Percentiles rank a stretch among this genome's conserved stretches.
Conservation (phyloP, 176 grass and related monocot species). For the bread wheat (Triticum aestivum) region DNA sequence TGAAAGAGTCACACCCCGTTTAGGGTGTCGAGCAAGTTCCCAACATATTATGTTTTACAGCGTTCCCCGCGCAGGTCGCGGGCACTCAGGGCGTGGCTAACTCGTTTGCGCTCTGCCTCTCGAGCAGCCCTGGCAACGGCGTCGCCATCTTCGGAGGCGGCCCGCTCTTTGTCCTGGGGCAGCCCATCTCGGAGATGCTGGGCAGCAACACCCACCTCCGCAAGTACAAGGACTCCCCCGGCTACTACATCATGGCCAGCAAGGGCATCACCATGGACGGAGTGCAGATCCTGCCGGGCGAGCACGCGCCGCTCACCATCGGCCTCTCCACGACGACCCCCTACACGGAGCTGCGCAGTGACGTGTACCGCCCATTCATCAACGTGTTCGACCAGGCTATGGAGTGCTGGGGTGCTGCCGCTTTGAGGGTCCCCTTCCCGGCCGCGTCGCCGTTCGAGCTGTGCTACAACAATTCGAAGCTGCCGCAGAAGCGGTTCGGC, state of each 20-base stretch:
- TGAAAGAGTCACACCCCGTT: too few species aligned
- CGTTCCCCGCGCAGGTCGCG: slow-evolving; percentile 47
- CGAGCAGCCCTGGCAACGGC: slow-evolving; percentile 25
- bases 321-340: slow-evolving; percentile 22
- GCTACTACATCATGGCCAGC: slow-evolving; percentile 29
- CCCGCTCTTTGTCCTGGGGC: slow-evolving; percentile 6
- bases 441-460: slow-evolving; percentile 38
- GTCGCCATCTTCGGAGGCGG: slow-evolving; percentile 61
- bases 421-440: background rate
- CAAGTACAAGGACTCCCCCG: background rate
- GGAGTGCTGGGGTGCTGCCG: background rate
- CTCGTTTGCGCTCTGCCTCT: slow-evolving; percentile 69
- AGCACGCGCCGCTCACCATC: background rate
- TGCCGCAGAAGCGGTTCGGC: slow-evolving; percentile 38
- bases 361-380: slow-evolving; percentile 45
- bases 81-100: slow-evolving; percentile 25
- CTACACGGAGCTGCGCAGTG: slow-evolving; percentile 36
- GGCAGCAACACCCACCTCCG: slow-evolving; percentile 21
- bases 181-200: slow-evolving; percentile 14
- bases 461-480: slow-evolving; percentile 37
- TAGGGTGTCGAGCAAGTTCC: too few species aligned
- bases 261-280: slow-evolving; percentile 24
- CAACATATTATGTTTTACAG: too few species aligned
- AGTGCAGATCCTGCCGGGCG: background rate
- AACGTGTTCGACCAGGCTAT: slow-evolving; percentile 30